Evolutionary conservation across 768 basidiomycete genomes (phyloP).

Genomic region (Lentinula guzmanii): DNA sequence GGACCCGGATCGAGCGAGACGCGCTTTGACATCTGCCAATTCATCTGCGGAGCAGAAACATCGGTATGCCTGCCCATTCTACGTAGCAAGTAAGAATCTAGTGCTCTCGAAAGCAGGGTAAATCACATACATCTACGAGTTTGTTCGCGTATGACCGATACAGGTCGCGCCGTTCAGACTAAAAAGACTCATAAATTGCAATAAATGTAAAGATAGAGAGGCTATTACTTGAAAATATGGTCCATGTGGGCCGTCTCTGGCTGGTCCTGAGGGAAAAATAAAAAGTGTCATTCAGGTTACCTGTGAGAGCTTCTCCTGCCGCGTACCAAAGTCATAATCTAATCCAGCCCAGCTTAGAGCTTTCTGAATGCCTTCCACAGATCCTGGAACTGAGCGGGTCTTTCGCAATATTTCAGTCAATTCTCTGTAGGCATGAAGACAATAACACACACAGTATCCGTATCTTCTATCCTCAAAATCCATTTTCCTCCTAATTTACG

Average conservation of each 20-base stretch:
- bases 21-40: slow-evolving; percentile 61
- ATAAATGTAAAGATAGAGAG: not conserved
- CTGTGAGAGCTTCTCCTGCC: not conserved
- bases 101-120: not conserved
- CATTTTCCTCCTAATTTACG: slow-evolving; percentile 80
- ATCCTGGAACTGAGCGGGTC: slow-evolving; percentile 77
- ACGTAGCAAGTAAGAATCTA: not conserved
- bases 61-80: slow-evolving; percentile 89
- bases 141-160: slow-evolving; percentile 70
- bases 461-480: slow-evolving; percentile 93
- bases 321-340: slow-evolving; percentile 83
- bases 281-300: not conserved
- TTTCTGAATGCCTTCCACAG: slow-evolving; percentile 72
- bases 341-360: slow-evolving; percentile 89
- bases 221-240: slow-evolving; percentile 79
- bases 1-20: slow-evolving; percentile 66
- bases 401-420: slow-evolving; percentile 23
- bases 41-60: slow-evolving; percentile 87
- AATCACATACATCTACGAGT: slow-evolving; percentile 62
- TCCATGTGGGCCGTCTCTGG: slow-evolving; percentile 62
- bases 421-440: not conserved
- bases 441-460: slow-evolving; percentile 67
- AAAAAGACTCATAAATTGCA: not conserved
- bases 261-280: slow-evolving; percentile 54
- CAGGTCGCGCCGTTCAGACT: slow-evolving; percentile 88